Base-by-base conservation (phyloP, 306 rosid genomes). In the Ceratonia siliqua region DNA sequence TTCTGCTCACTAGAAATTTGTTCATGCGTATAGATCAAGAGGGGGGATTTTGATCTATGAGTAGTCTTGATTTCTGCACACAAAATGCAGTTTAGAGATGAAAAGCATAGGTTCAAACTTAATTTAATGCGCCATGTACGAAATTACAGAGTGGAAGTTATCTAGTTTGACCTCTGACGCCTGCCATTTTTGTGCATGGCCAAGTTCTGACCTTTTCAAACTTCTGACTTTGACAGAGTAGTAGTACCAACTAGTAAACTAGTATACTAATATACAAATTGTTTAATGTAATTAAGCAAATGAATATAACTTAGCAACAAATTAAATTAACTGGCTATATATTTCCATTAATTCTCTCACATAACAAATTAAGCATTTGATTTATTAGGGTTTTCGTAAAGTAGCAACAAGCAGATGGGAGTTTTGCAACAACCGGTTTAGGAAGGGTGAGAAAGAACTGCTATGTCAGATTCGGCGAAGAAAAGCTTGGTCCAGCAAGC, bases 401-500 rank as follows among this genome's bases (percentile, higher is more conserved):
- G 82, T 92, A 70, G 85, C 90, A 28, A 87, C 95, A 49, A 90
- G 71, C 72, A 72, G 98, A 57, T 94, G 98, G 98, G 98, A 94
- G 75, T 94, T 94, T 22, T 85, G 87, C 90, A 94, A 94, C 36
- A 92, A 87, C 3, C 86, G 33, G 75, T 94, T 94, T 49, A 79
- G 65, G 79, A 94, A 88, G 80, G 98, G 93, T n/a, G 86, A 78
- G 62, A 90, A 84, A 79, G 97, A 90, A 38, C 28, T 35, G 0
- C 82, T 91, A 0, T 62, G 86, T 8, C 89, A 94, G 71, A 91
- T 94, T 63, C 83, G 90, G 5, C 33, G 97, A 57, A 88, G 93
- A 83, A 94, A 90, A 84, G 96, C 94, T 9, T 91, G 95, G 96
- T 46, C 65, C 8, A 87, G 6, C 81, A 88, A 84, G 78, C 89